Base-by-base conservation (phyloP, 163 green algal species). In the Chlorella variabilis region DNA sequence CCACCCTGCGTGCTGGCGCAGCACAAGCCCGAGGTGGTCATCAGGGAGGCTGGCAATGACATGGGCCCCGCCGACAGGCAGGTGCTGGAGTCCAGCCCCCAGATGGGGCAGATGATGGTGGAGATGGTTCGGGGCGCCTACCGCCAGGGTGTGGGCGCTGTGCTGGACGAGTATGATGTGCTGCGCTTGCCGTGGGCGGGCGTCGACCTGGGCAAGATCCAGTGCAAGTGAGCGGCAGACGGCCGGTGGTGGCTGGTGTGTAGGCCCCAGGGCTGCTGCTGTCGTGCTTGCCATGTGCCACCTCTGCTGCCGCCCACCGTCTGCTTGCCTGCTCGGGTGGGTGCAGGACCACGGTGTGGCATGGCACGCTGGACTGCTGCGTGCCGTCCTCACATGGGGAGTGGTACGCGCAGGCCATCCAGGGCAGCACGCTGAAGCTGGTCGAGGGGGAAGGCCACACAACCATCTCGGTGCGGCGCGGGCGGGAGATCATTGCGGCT, bases 201-300 rank as follows among this genome's bases (percentile, higher is more conserved):
- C 63, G 34, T 71, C 34, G 63, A 71, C 34, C 8, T 71, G 34
- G 34, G 29, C 1, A 31, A 33, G 29, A 71, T 71, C 34, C 18
- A 41, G 11, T 71, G 63, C 63, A 71, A 41, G 63, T 71, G 63
- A 41, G 63, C n/a, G 56, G 45, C 45, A 54, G 45, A n/a, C 45
- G 45, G 45, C 45, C 11, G 11, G 11, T 54, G 11, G 45, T 54
- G n/a, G n/a, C n/a, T n/a, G n/a, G n/a, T n/a, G n/a, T n/a, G n/a
- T n/a, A n/a, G n/a, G n/a, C n/a, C n/a, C n/a, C n/a, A n/a, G n/a
- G n/a, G n/a, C n/a, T n/a, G n/a, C n/a, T n/a, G n/a, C n/a, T n/a
- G n/a, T n/a, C n/a, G n/a, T n/a, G n/a, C n/a, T n/a, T n/a, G n/a
- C n/a, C n/a, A n/a, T n/a, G n/a, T n/a, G n/a, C n/a, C n/a, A n/a